A percentile compares a stretch with the other conserved stretches of the same genome.
Evolutionary conservation across 106 monocot genomes (phyloP).

Genomic region (Phalaenopsis aphrodite): DNA sequence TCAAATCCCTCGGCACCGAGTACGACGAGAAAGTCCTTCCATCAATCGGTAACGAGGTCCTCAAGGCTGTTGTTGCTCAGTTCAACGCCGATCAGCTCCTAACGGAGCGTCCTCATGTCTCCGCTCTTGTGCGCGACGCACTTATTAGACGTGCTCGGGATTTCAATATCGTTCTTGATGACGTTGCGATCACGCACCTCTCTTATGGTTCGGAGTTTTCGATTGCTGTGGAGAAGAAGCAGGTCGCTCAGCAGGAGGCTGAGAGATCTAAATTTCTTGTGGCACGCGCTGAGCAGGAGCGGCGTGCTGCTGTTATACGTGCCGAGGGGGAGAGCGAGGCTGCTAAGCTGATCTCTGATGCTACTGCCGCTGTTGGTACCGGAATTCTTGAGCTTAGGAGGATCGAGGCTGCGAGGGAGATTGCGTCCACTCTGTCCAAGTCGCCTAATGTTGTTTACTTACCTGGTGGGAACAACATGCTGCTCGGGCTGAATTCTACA

Average conservation of each 20-base stretch:
- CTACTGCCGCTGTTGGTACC: slow-evolving; percentile 39
- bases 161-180: slow-evolving; percentile 62
- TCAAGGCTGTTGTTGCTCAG: slow-evolving; percentile 66
- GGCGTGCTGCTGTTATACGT: slow-evolving; percentile 50
- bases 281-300: slow-evolving; percentile 56
- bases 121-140: slow-evolving; percentile 44
- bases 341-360: slow-evolving; percentile 54
- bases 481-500: slow-evolving; percentile 39
- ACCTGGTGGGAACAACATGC: slow-evolving; percentile 55
- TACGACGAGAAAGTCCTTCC: slow-evolving; percentile 94
- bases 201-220: slow-evolving; percentile 62
- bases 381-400: slow-evolving; percentile 62
- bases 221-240: slow-evolving; percentile 68
- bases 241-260: slow-evolving; percentile 89
- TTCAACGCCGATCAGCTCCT: slow-evolving; percentile 81
- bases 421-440: slow-evolving; percentile 45
- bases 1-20: slow-evolving; percentile 77
- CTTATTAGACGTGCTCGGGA: slow-evolving; percentile 40
- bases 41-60: slow-evolving; percentile 79
- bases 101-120: slow-evolving; percentile 59
- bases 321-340: slow-evolving; percentile 66
- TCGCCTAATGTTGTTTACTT: slow-evolving; percentile 47
- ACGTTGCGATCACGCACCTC: slow-evolving; percentile 65
- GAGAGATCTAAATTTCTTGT: slow-evolving; percentile 69
- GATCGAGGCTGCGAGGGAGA: slow-evolving; percentile 76